Base-by-base conservation (phyloP, 2,329 filamentous ascomycete genomes). In the Colletotrichum limetticola region DNA sequence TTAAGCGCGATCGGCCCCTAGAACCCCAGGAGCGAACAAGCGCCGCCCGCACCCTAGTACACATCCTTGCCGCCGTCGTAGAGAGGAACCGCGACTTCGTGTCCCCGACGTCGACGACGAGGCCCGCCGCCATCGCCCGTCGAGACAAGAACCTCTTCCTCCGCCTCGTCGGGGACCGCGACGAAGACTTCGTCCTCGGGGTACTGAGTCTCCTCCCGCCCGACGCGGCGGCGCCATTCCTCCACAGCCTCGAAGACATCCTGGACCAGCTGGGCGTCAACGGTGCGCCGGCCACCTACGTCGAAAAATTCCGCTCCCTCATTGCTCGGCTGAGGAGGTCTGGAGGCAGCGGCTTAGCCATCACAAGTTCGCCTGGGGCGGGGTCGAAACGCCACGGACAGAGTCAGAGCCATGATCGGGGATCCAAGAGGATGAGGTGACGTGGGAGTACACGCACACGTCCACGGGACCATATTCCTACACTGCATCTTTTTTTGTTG, bases 31-130 rank as follows among this genome's bases (percentile, higher is more conserved):
- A 88, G 75, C 81, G 84, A 4, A 78, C 81, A 32, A 86, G 84
- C 2, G 88, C 87, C 5, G 87, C 85, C 3, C 83, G 82, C 4
- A 82, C 86, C 0, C 82, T 90, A 1, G 78, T 89, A 1, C 84
- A 84, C 75, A 86, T 89, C 58, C 83, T 90, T 26, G 78, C 81
- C 46, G 78, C 81, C 19, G 84, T 90, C 3, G 83, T 85, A 5
- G 77, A 80, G 55, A 83, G 83, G 35, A 84, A 84, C 74, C 74
- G 74, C 28, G 83, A 88, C 72, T 76, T 80, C 19, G 81, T 83
- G 32, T 74, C 76, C 0, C 67, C 76, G 1, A 77, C 75, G 1
- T 78, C 78, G 1, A 66, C 74, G 1, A 59, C 28, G 1, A 19
- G 28, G 3, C 8, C 22, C 1, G n/a, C 42, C 14, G n/a, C 53